A percentile compares a stretch with the other conserved stretches of the same genome.
phyloP scores from a whole-genome alignment of 129 eudicot species.

The Mikania micrantha region DNA sequence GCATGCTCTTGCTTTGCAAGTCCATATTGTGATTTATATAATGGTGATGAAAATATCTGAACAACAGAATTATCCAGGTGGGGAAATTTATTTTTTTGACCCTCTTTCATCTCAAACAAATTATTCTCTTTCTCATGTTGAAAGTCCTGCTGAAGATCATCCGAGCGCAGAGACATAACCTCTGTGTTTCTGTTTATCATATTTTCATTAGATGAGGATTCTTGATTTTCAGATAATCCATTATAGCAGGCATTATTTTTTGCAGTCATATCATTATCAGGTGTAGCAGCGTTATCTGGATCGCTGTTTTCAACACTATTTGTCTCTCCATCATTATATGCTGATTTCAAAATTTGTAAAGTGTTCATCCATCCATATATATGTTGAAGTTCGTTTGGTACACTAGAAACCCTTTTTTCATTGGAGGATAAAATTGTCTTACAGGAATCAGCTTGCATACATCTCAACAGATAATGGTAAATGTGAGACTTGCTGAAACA shows the following conservation, averaged over 20 bases:
- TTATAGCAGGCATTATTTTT: conserved; percentile 8
- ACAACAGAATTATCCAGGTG: conserved; percentile 14
- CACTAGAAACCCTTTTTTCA: conserved; percentile 17
- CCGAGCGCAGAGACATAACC: conserved; percentile 21
- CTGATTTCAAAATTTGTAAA: conserved; percentile 7
- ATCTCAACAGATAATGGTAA: conserved; percentile 23
- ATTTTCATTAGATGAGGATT: conserved; percentile 11
- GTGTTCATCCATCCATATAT: conserved; percentile 49
- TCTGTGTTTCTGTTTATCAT: conserved; percentile 4
- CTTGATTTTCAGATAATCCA: conserved; percentile 14
- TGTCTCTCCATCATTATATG: conserved; percentile 15
- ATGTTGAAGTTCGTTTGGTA: conserved; percentile 20
- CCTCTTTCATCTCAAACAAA: conserved; percentile 16
- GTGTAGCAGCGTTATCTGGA: conserved; percentile 7
- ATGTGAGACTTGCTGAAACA: conserved; percentile 17
- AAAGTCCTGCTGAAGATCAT: conserved; percentile 19
- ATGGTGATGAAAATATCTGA: conserved; percentile 18
- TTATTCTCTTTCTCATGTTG: conserved; percentile 13
- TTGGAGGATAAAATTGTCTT: conserved; percentile 7
- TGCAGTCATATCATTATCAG: conserved; percentile 3
- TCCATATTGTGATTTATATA: conserved; percentile 26
- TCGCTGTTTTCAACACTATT: conserved; percentile 10
- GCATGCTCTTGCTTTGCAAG: conserved; percentile 90
- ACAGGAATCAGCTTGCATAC: conserved; percentile 13
- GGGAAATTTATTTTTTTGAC: conserved; percentile 14